A percentile compares a stretch with the other conserved stretches of the same genome.
Evolutionary conservation across 352 stramenopile genomes (phyloP).

Genomic region (Globisporangium uncinulatum): DNA sequence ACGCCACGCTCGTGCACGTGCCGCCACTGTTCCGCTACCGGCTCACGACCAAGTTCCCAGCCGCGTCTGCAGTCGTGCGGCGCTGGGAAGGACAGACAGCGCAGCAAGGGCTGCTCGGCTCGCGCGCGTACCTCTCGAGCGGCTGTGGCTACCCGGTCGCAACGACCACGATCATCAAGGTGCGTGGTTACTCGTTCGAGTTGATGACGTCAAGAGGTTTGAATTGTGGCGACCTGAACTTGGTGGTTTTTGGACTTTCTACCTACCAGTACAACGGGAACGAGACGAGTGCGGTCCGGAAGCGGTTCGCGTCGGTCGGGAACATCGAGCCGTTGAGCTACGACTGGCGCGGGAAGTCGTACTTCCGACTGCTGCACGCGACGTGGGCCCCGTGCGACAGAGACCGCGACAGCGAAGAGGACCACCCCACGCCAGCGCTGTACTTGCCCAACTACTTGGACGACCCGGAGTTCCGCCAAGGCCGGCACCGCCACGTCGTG

Average conservation of each 20-base stretch:
- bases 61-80: conserved; percentile 67
- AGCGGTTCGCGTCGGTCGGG: conserved; percentile 52
- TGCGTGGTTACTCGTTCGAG: conserved; percentile 6
- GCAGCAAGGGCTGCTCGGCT: conserved; percentile 63
- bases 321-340: conserved; percentile 56
- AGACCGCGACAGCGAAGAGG: conserved; percentile 73
- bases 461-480: conserved; percentile 78
- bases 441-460: conserved; percentile 83
- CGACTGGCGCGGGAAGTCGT: conserved; percentile 84
- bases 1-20: conserved; percentile 58
- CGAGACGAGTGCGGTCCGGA: conserved; percentile 43
- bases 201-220: neutral
- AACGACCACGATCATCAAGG: conserved; percentile 77
- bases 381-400: conserved; percentile 67
- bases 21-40: conserved; percentile 68
- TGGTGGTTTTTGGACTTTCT: too few relatives aligned
- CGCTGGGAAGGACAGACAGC: conserved; percentile 65
- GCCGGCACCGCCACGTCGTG: conserved; percentile 75
- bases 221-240: too few relatives aligned
- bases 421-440: conserved; percentile 37
- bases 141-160: conserved; percentile 80
- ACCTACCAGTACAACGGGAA: conserved; percentile 72
- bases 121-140: conserved; percentile 76
- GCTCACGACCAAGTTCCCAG: conserved; percentile 73
- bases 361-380: conserved; percentile 77